These are phyloP conservation scores for Pelargonium fulgidum DNA, from an alignment of 441 rosid genomes.

Conservation along the genomic window DNA sequence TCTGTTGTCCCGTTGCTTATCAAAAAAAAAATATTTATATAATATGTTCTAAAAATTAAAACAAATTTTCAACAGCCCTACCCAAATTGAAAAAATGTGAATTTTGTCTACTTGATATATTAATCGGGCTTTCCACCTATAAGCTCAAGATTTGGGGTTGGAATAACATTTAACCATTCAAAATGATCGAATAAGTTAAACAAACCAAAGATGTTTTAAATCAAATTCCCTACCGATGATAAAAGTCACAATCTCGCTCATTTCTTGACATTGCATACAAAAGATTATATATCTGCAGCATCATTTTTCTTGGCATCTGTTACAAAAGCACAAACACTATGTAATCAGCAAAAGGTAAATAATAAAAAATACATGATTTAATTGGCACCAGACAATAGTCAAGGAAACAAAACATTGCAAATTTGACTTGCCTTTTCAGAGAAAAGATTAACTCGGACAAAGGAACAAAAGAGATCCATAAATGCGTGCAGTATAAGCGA, in stretches of 20 bases:
- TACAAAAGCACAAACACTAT: constrained; percentile 23
- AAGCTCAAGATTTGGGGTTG: too few relatives aligned
- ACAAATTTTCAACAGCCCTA: neutral
- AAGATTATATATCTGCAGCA: constrained; percentile 93
- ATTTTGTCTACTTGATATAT: too few relatives aligned
- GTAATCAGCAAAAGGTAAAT: constrained; percentile 19
- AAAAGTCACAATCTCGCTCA: constrained; percentile 93
- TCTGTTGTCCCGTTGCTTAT: too few relatives aligned
- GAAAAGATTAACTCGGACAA: constrained; percentile 85
- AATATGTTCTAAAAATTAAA: too few relatives aligned
- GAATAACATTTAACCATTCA: too few relatives aligned
- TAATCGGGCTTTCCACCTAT: too few relatives aligned
- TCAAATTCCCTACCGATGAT: constrained; percentile 72
- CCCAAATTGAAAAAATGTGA: too few relatives aligned
- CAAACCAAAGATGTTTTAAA: constrained; percentile 11
- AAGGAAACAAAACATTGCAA: constrained; percentile 5
- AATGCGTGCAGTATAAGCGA: constrained; percentile 91
- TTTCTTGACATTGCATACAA: constrained; percentile 88
- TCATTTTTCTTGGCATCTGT: constrained; percentile 97
- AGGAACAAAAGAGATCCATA: constrained; percentile 98
- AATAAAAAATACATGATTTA: neutral
- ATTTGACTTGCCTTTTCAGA: constrained; percentile 79
- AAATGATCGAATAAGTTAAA: constrained; percentile 1
- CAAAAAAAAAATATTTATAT: too few relatives aligned
- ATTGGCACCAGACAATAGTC: neutral